Base-by-base conservation (phyloP, 2,329 filamentous ascomycete species). In the Sporothrix protearum region DNA sequence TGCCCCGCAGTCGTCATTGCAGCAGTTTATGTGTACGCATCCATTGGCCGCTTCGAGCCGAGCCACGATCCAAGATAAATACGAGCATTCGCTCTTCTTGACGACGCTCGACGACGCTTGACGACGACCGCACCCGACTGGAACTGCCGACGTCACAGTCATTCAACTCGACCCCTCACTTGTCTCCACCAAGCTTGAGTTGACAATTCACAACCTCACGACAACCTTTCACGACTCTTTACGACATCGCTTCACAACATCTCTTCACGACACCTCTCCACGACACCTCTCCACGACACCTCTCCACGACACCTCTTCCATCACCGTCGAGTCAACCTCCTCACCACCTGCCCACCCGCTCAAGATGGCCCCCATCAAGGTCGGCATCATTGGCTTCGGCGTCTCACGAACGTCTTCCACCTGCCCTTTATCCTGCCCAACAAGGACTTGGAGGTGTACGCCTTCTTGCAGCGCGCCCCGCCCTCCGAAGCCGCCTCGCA, bases 341-440 rank as follows among this genome's bases (percentile, higher is more conserved):
- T 12, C 49, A 1, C 39, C 49, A 12, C 42, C n/a, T 12, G 57
- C 2, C 42, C 19, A 64, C 10, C n/a, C 6, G 33, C 33, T 6
- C 39, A 39, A 12, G 1, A 73, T 73, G 69, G 67, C 69, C 1
- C 74, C 74, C 42, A 71, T 86, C 78, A 85, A 84, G 74, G 80
- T 86, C 47, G 84, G 84, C 49, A 75, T 86, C 59, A 77, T 86
- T 45, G 85, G 85, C 73, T 86, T 86, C 71, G 84, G 85, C 77
- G 81, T 81, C 70, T 81, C 84, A 77, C 83, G 19, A 84, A 83
- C 73, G 81, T 77, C 73, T 86, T 85, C 72, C 84, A 86, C 71
- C 79, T 86, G 2, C 85, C 85, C 0, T 86, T 84, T 74, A 85
- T 86, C 74, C 78, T 80, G 0, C 80, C 81, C 1, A 84, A 83